A percentile compares a stretch with the other conserved stretches of the same genome.
Evolutionary conservation across 148 eudicot species (phyloP).

Genomic region (Rhododendron mucronatum): DNA sequence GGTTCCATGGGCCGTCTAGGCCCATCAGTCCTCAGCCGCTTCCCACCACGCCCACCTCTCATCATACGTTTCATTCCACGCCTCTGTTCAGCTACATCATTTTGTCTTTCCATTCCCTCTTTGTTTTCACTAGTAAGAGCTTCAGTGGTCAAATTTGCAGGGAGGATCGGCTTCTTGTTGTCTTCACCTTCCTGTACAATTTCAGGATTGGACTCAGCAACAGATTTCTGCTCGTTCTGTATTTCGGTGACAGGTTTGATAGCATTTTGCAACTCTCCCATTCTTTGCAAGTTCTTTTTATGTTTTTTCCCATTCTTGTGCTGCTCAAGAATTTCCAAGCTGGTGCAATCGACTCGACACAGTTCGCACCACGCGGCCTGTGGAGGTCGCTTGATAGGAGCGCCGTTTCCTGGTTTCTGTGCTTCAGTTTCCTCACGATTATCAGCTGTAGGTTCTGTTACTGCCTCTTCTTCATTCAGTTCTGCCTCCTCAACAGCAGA

Average conservation of each 20-base stretch:
- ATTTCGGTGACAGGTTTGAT: slow-evolving; percentile 6
- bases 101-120: slow-evolving; percentile 7
- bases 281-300: slow-evolving; percentile 35
- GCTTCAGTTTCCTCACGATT: slow-evolving; percentile 6
- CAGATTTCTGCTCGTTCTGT: slow-evolving; percentile 9
- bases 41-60: slow-evolving; percentile 31
- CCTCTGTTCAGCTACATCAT: slow-evolving; percentile 8
- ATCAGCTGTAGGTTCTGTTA: slow-evolving; percentile 7
- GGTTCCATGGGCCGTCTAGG: slow-evolving; percentile 9
- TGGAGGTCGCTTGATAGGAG: slow-evolving; percentile 16
- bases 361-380: slow-evolving; percentile 54
- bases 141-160: slow-evolving; percentile 17
- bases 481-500: neutral
- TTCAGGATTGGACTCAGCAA: slow-evolving; percentile 14
- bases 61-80: slow-evolving; percentile 33
- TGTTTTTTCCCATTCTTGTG: slow-evolving; percentile 73
- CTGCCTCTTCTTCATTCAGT: neutral
- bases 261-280: slow-evolving; percentile 12
- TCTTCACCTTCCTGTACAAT: slow-evolving; percentile 11
- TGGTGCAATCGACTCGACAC: slow-evolving; percentile 67
- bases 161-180: slow-evolving; percentile 1
- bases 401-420: slow-evolving; percentile 12
- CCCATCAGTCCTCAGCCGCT: slow-evolving; percentile 13
- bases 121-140: slow-evolving; percentile 17
- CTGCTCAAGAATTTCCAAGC: slow-evolving; percentile 59